Conservation (phyloP, 2,329 filamentous ascomycete genomes). For the Massarina eburnea region DNA sequence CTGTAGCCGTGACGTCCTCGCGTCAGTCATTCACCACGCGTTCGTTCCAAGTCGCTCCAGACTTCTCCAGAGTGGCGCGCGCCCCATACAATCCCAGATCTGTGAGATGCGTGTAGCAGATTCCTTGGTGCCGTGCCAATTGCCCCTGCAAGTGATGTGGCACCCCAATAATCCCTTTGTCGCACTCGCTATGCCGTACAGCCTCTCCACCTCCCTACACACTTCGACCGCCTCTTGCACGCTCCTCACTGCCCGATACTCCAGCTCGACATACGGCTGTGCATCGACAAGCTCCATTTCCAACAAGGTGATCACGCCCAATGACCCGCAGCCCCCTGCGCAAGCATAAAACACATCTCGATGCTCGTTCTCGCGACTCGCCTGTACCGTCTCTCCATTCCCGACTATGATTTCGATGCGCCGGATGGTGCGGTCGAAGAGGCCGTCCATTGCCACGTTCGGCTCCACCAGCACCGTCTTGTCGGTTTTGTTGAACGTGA, state of each 20-base stretch:
- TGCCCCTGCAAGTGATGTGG: no score
- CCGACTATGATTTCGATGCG: slow-evolving; percentile 65
- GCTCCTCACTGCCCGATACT: slow-evolving; percentile 59
- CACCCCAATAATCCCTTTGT: slow-evolving; percentile 35
- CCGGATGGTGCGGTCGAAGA: slow-evolving; percentile 66
- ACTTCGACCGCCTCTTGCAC: slow-evolving; percentile 54
- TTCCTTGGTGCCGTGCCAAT: no score
- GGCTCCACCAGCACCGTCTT: slow-evolving; percentile 62
- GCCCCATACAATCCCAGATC: no score
- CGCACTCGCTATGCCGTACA: slow-evolving; percentile 44
- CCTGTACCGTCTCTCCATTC: slow-evolving; percentile 57
- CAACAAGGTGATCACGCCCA: slow-evolving; percentile 63
- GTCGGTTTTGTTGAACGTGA: slow-evolving; percentile 45
- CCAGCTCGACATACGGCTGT: slow-evolving; percentile 60
- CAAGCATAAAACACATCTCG: slow-evolving; percentile 62
- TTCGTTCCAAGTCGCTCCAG: slow-evolving; percentile 7
- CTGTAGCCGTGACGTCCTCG: slow-evolving; percentile 32
- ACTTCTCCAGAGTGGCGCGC: background rate
- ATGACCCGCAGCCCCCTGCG: slow-evolving; percentile 60
- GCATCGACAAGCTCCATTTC: slow-evolving; percentile 61
- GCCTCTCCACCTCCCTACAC: slow-evolving; percentile 48
- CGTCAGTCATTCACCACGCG: slow-evolving; percentile 25
- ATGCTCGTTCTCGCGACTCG: slow-evolving; percentile 48
- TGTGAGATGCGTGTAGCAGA: no score
- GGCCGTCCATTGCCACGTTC: slow-evolving; percentile 68